phyloP scores from a whole-genome alignment of 2,329 filamentous ascomycete species.

The Amylocarpus encephaloides region DNA sequence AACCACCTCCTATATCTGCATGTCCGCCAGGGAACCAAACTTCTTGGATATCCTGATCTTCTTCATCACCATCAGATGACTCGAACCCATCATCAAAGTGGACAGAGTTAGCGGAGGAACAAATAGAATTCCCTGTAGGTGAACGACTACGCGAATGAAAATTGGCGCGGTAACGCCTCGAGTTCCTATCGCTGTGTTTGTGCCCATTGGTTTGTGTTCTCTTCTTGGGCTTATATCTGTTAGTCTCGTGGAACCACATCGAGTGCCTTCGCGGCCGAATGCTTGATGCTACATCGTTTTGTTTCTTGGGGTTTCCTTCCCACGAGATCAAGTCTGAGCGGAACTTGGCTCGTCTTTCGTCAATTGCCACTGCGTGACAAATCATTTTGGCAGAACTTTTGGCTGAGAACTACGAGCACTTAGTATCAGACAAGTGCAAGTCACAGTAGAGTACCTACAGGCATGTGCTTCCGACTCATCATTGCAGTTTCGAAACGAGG shows the following conservation, averaged over 20 bases:
- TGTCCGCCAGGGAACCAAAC: slow-evolving; percentile 56
- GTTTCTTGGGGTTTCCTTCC: slow-evolving; percentile 1
- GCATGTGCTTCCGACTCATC: slow-evolving; percentile 1
- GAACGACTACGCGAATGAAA: slow-evolving; percentile 2
- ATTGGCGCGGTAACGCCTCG: slow-evolving; percentile 34
- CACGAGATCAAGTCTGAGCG: slow-evolving; percentile 7
- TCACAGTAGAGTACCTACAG: not conserved
- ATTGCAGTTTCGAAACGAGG: slow-evolving; percentile 57
- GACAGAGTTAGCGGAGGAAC: not conserved
- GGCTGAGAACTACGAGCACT: slow-evolving; percentile 6
- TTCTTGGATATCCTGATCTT: slow-evolving; percentile 51
- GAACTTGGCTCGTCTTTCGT: slow-evolving; percentile 13
- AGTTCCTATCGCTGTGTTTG: not conserved
- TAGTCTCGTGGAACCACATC: slow-evolving; percentile 1
- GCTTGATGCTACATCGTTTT: not conserved
- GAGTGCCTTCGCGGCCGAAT: not conserved
- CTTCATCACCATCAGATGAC: slow-evolving; percentile 25
- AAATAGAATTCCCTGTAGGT: not conserved
- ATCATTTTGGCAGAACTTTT: slow-evolving; percentile 11
- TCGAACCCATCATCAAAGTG: slow-evolving; percentile 6
- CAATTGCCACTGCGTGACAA: slow-evolving; percentile 13
- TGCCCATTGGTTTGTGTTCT: not conserved
- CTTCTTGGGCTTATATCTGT: slow-evolving; percentile 3
- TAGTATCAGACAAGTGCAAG: not conserved
- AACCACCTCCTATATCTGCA: slow-evolving; percentile 54